phyloP scores from a whole-genome alignment of 176 grass and related monocot species.

The Triticum timopheevii region DNA sequence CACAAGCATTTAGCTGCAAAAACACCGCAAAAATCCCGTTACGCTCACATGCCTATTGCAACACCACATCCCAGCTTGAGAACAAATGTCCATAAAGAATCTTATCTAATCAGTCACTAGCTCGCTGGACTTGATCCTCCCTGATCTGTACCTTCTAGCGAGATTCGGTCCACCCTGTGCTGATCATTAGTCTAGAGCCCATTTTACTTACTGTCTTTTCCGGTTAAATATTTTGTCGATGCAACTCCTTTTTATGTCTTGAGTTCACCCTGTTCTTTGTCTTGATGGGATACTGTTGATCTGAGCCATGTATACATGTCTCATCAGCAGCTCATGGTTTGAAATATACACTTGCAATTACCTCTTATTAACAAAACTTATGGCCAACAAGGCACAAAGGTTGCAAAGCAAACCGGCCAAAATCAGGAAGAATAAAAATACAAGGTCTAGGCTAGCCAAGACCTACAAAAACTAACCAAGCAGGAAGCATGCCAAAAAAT shows the following conservation, averaged over 20 bases:
- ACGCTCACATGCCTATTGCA: neutral
- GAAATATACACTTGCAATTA: too few species aligned
- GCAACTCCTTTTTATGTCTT: neutral
- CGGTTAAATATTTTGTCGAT: neutral
- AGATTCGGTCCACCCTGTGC: neutral
- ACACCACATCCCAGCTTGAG: neutral
- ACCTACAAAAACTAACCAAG: too few species aligned
- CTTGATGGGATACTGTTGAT: neutral
- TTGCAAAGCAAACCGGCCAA: too few species aligned
- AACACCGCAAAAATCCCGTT: neutral
- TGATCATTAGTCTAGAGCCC: neutral
- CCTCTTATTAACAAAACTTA: too few species aligned
- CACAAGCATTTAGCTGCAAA: neutral
- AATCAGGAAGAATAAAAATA: too few species aligned
- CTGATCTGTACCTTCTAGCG: neutral
- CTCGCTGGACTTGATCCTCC: neutral
- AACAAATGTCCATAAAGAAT: neutral
- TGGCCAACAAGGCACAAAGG: too few species aligned
- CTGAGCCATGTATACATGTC: neutral
- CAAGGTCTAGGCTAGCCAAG: too few species aligned
- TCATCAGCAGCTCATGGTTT: too few species aligned
- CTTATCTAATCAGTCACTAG: neutral
- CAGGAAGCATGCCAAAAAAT: too few species aligned
- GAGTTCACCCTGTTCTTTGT: neutral
- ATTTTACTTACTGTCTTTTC: neutral